Evolutionary conservation across 2,329 filamentous ascomycete genomes (phyloP), one percentile per base, ranked within the genome.

Genomic region (Colletotrichum caudatum): DNA sequence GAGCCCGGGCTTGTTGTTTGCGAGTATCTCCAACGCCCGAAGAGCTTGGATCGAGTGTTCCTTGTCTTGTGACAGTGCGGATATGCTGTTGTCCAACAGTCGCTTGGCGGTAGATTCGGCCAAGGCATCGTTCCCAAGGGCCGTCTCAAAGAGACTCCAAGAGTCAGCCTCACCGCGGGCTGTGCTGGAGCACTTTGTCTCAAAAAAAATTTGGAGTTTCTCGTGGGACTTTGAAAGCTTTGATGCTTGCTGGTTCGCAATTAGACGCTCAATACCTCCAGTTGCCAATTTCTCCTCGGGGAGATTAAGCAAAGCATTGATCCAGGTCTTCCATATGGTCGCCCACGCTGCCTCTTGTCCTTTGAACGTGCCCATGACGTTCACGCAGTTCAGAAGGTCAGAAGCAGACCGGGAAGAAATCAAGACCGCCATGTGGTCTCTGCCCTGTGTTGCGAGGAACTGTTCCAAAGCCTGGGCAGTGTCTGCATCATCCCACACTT

Each of bases 361-460:
- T 50, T 80, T 80, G 20, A 84, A 82, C 39, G 82, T 78, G 1
- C 87, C 85, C 51, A 91, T 82, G 0, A 87, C 80, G 59, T 90
- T 87, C 0, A 97, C 82, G 14, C 90, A 89, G 0, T 90, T 88
- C 9, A 94, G 83, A 0, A 97, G 80, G 62, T 91, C 87, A 2
- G 87, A 80, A 0, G 89, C 88, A 1, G 94, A 95, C 0, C 92
- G 89, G 0, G 93, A 94, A 2, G 87, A 81, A 3, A 95, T 81
- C 20, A 96, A 82, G 1, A 83, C 81, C 0, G 87, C 83, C 18
- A 92, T 83, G 72, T 91, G 83, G 1, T 88, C 82, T 26, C 84
- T 80, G 5, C 92, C 80, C 53, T 93, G 89, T 0, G 75, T 74
- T 2, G 80, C 78, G 2, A 90, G 80, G 20, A 86, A 80, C 0